Conservation (phyloP, 495 filamentous ascomycete species). For the Daldinia caldariorum region DNA sequence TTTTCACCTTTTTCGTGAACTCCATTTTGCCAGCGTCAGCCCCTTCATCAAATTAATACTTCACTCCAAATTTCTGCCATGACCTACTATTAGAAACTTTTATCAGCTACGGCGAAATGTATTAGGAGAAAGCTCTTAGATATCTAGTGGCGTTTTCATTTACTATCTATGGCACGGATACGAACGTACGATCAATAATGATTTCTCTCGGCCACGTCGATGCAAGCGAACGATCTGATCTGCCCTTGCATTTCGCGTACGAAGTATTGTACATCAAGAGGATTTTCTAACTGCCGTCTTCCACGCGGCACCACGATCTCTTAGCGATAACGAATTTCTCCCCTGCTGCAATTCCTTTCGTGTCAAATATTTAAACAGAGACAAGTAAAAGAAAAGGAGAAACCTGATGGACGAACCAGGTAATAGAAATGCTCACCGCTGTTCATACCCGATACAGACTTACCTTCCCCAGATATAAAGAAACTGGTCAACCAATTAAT, state of each 20-base stretch:
- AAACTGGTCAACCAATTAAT: conserved; percentile 27
- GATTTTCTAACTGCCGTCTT: conserved; percentile 5
- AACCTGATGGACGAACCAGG: conserved; percentile 3
- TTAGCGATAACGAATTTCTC: background rate
- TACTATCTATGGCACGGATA: background rate
- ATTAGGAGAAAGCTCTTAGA: background rate
- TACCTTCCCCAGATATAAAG: conserved; percentile 22
- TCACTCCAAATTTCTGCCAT: background rate
- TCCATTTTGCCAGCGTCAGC: background rate
- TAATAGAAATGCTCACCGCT: conserved; percentile 18
- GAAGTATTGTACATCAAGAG: background rate
- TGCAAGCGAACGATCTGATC: conserved; percentile 15
- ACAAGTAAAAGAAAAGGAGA: background rate
- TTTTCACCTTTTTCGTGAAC: background rate
- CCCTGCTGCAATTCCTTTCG: background rate
- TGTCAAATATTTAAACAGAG: conserved; percentile 2
- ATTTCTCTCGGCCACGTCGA: conserved; percentile 24
- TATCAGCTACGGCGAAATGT: background rate
- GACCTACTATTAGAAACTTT: background rate
- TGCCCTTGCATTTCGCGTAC: conserved; percentile 10
- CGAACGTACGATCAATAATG: background rate
- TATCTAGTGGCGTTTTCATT: background rate
- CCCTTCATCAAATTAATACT: background rate
- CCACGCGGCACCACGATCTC: background rate
- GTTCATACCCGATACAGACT: conserved; percentile 26